Conservation (phyloP, 2,329 filamentous ascomycete species). For the Hypoxylon sp. region DNA sequence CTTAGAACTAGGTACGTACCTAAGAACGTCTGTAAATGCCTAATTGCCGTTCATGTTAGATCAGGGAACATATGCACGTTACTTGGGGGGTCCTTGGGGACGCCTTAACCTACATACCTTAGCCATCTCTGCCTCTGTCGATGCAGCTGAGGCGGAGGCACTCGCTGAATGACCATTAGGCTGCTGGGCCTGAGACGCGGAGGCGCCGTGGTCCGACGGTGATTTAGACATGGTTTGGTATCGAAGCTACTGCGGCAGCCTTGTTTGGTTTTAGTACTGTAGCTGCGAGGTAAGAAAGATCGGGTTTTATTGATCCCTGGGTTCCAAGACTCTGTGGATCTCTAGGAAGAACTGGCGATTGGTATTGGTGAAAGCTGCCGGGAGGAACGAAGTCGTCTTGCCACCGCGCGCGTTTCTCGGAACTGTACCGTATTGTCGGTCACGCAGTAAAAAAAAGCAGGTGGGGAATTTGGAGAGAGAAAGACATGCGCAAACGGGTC, state of each 20-base stretch:
- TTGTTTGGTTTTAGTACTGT: neutral
- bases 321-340: conserved; percentile 30
- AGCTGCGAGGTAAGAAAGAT: conserved; percentile 20
- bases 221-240: conserved; percentile 43
- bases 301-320: conserved; percentile 5
- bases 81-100: conserved; percentile 1
- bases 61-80: neutral
- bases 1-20: no score
- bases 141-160: conserved; percentile 15
- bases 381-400: conserved; percentile 7
- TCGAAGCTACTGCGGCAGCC: conserved; percentile 18
- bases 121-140: conserved; percentile 45
- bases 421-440: conserved; percentile 5
- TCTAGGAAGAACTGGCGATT: conserved; percentile 18
- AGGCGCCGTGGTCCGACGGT: conserved; percentile 27
- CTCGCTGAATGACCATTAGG: conserved; percentile 30
- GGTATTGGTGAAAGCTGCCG: conserved; percentile 20
- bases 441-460: conserved; percentile 15
- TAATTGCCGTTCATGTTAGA: conserved; percentile 45
- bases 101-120: conserved; percentile 45
- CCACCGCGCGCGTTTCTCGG: conserved; percentile 3
- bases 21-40: conserved; percentile 52
- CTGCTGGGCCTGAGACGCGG: conserved; percentile 31
- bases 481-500: conserved; percentile 11
- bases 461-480: conserved; percentile 6